Conservation (phyloP, 768 basidiomycete species). For the Psilocybe tampanensis region DNA sequence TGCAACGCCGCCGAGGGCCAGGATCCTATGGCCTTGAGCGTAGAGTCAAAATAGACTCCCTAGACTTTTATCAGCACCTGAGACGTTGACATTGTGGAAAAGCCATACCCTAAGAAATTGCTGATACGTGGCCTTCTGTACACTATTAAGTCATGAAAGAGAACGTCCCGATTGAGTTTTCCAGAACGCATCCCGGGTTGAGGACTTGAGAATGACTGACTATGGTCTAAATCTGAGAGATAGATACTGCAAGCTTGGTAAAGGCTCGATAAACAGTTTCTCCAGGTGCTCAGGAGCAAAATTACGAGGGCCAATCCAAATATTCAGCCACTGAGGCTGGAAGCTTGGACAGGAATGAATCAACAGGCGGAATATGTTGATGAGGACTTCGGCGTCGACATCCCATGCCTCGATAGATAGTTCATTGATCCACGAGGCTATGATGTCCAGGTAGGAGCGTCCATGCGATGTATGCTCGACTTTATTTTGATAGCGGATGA, state of each 20-base stretch:
- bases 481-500: slow-evolving; percentile 34
- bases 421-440: slow-evolving; percentile 44
- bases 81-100: neutral
- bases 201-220: slow-evolving; percentile 42
- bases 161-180: neutral
- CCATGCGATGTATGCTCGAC: neutral
- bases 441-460: slow-evolving; percentile 5
- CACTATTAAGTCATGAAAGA: slow-evolving; percentile 37
- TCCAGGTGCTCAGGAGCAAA: slow-evolving; percentile 84
- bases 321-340: slow-evolving; percentile 43
- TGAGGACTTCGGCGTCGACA: slow-evolving; percentile 74
- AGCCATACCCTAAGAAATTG: slow-evolving; percentile 71
- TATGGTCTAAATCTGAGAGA: slow-evolving; percentile 83
- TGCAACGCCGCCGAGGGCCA: slow-evolving; percentile 57
- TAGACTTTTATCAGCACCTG: slow-evolving; percentile 20
- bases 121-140: slow-evolving; percentile 75
- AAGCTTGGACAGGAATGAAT: slow-evolving; percentile 38
- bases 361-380: slow-evolving; percentile 60
- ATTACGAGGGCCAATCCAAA: slow-evolving; percentile 75
- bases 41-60: slow-evolving; percentile 86
- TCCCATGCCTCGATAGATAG: slow-evolving; percentile 65
- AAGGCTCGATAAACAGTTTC: slow-evolving; percentile 56
- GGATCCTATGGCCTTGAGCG: slow-evolving; percentile 58
- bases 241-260: slow-evolving; percentile 49
- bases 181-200: neutral